phyloP scores from a whole-genome alignment of 1,284 basidiomycete genomes.

The Anthracocystis panici-leucophaei region DNA sequence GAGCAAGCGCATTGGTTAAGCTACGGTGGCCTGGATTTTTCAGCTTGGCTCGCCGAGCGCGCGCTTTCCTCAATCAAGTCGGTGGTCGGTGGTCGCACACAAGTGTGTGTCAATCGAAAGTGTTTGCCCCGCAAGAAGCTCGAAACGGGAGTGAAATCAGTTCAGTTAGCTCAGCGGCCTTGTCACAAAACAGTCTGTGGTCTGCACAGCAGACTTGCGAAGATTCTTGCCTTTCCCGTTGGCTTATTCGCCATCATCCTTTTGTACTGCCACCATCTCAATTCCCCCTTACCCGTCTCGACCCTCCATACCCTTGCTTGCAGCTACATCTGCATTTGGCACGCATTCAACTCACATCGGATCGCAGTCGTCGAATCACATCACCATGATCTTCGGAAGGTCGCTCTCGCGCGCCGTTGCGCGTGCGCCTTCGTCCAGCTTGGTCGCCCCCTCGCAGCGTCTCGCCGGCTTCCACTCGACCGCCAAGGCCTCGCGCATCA shows the following conservation, averaged over 20 bases:
- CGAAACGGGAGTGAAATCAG: background rate
- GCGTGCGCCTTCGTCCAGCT: constrained; percentile 49
- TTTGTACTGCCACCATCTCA: constrained; percentile 1
- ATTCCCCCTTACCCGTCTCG: background rate
- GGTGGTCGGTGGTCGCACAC: background rate
- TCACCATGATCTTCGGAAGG: constrained; percentile 51
- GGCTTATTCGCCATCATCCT: background rate
- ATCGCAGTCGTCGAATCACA: constrained; percentile 13
- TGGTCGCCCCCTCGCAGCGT: constrained; percentile 44
- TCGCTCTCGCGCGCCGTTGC: constrained; percentile 55
- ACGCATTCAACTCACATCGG: constrained; percentile 14
- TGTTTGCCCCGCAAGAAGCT: constrained; percentile 46
- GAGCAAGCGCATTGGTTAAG: constrained; percentile 32
- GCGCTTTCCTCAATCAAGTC: background rate
- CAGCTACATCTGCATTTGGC: constrained; percentile 8
- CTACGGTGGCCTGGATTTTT: background rate
- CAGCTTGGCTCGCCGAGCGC: background rate
- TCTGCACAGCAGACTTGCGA: background rate
- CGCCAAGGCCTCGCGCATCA: constrained; percentile 73
- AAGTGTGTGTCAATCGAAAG: background rate
- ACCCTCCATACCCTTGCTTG: background rate
- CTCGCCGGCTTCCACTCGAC: constrained; percentile 62
- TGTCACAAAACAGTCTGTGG: background rate
- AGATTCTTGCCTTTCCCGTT: too few relatives aligned
- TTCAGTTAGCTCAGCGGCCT: constrained; percentile 10